Base-by-base conservation (phyloP, 176 grass and related monocot genomes). In the Phoenix dactylifera region DNA sequence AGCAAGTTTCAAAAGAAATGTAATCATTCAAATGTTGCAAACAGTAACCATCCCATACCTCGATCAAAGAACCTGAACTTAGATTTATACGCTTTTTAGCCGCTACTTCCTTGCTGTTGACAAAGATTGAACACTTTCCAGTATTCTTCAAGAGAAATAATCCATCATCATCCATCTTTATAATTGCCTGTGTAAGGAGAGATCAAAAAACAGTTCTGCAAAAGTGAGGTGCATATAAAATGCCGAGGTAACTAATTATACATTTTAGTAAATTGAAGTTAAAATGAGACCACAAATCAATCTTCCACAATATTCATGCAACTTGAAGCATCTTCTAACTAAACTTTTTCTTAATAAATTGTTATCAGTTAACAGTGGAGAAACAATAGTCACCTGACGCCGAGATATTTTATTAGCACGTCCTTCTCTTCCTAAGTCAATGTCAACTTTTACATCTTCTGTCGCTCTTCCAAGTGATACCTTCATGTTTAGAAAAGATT, bases 381-480 rank as follows among this genome's bases (percentile, higher is more conserved):
- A 44, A 14, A 44, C 35, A 44, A 44, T 26, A 52, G 55, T 30
- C 71, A 98, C 93, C 84, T 98, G 93, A 61, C 79, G 78, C 14
- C 88, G 81, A 10, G 93, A 98, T 77, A 98, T 86, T 78, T 92
- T 98, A 63, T 98, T 98, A 54, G 84, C 93, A 66, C 52, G 86
- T 18, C 93, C 93, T 83, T 98, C 93, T 80, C 86, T 88, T 79
- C 82, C 85, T 76, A 98, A 92, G 72, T 98, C 93, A 79, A 98
- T 88, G 73, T 98, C 93, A 80, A 98, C 93, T 68, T 98, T 88
- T 26, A 88, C 19, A 28, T 98, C 88, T 76, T 86, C 88, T 26
- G 93, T 92, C 48, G 84, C 87, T 74, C 93, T 88, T 86, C 93
- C 93, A 71, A 98, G 85, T 76, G 68, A 76, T 58, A 98, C 93